These are phyloP conservation scores for Bathelium albidoporum DNA, from an alignment of 495 filamentous ascomycete species.

Conservation along the genomic window DNA sequence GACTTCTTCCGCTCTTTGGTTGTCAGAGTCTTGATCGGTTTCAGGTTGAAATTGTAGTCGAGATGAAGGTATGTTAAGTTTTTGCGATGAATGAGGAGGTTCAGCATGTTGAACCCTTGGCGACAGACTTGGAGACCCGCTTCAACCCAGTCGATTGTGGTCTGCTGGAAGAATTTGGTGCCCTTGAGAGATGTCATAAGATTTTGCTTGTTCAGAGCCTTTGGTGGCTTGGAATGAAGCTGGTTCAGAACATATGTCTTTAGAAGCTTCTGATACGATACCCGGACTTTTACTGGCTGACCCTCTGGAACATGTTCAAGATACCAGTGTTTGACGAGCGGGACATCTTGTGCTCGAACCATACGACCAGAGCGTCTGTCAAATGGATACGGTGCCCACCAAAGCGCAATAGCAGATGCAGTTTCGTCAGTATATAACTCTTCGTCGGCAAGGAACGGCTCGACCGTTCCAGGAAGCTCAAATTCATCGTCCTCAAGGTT, in stretches of 20 bases:
- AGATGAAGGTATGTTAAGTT: conserved; percentile 97
- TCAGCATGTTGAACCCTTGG: conserved; percentile 99
- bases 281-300: conserved; percentile 92
- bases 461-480: conserved; percentile 64
- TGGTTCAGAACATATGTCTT: conserved; percentile 97
- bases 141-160: conserved; percentile 98
- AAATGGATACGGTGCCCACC: conserved; percentile 98
- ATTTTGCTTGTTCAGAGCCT: conserved; percentile 91
- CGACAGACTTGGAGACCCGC: conserved; percentile 96
- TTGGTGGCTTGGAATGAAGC: conserved; percentile 85
- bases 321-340: conserved; percentile 97
- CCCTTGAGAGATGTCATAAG: conserved; percentile 79
- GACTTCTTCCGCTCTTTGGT: conserved; percentile 99
- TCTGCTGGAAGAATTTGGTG: conserved; percentile 99
- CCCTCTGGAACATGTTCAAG: conserved; percentile 86
- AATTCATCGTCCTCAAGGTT: conserved; percentile 71
- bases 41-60: conserved; percentile 99
- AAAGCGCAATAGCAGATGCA: conserved; percentile 81
- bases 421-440: conserved; percentile 86
- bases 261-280: conserved; percentile 98
- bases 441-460: conserved; percentile 85
- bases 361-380: conserved; percentile 94
- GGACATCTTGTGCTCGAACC: conserved; percentile 94
- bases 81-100: conserved; percentile 94
- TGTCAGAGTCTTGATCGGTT: conserved; percentile 96